Evolutionary conservation across 2,329 filamentous ascomycete genomes (phyloP).

Genomic region (Claviceps sp.): DNA sequence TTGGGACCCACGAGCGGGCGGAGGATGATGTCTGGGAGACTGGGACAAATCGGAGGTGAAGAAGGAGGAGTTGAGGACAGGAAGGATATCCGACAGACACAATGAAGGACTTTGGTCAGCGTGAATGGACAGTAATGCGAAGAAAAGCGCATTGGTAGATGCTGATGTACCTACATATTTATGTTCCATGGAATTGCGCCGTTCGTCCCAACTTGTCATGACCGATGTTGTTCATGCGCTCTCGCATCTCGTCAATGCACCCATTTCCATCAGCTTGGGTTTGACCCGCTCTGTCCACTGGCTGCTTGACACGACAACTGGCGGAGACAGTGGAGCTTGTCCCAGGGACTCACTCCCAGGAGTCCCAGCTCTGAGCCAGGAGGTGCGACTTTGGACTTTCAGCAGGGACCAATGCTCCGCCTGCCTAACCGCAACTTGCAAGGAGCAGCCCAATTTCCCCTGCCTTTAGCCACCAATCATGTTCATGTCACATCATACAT

Average conservation of each 20-base stretch:
- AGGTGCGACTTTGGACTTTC: not conserved
- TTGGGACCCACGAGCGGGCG: slow-evolving; percentile 1
- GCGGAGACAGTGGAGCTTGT: slow-evolving; percentile 3
- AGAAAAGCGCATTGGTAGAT: too few relatives aligned
- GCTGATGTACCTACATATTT: too few relatives aligned
- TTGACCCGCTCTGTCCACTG: not conserved
- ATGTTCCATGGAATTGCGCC: too few relatives aligned
- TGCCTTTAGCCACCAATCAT: slow-evolving; percentile 14
- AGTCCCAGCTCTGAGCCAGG: too few relatives aligned
- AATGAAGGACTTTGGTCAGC: too few relatives aligned
- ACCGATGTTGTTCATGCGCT: too few relatives aligned
- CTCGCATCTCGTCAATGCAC: not conserved
- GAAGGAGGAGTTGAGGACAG: too few relatives aligned
- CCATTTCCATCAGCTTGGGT: slow-evolving; percentile 3
- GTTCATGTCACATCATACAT: not conserved
- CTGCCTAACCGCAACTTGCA: not conserved
- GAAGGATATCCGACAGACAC: too few relatives aligned
- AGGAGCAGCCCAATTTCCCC: slow-evolving; percentile 14
- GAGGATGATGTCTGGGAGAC: not conserved
- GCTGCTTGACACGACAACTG: slow-evolving; percentile 12
- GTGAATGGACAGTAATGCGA: too few relatives aligned
- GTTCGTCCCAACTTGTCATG: too few relatives aligned
- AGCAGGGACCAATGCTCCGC: not conserved
- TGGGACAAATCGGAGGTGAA: not conserved
- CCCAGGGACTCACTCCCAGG: too few relatives aligned